Percentiles rank a stretch among this genome's conserved stretches.
Conservation (phyloP, 2,329 filamentous ascomycete species). For the Dothistroma pini region DNA sequence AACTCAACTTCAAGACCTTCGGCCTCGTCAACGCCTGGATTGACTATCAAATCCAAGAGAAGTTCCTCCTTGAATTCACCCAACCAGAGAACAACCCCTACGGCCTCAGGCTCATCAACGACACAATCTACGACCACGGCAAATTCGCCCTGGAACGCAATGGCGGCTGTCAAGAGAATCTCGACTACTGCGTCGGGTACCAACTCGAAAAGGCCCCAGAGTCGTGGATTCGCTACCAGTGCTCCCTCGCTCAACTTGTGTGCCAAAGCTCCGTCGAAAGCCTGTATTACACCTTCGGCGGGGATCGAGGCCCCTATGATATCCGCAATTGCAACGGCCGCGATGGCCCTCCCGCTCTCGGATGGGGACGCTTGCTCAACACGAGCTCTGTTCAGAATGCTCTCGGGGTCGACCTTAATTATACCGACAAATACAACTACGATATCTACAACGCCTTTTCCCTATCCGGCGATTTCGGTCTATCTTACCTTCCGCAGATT, state of each 20-base stretch:
- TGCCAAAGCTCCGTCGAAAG: slow-evolving; percentile 6
- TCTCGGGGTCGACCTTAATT: slow-evolving; percentile 58
- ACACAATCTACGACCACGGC: slow-evolving; percentile 9
- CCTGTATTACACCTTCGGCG: slow-evolving; percentile 4
- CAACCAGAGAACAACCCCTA: slow-evolving; percentile 8
- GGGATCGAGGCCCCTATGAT: slow-evolving; percentile 2
- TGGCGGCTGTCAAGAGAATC: slow-evolving; percentile 2
- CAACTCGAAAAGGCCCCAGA: not conserved
- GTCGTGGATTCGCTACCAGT: slow-evolving; percentile 2
- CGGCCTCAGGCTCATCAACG: slow-evolving; percentile 9
- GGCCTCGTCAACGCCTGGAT: slow-evolving; percentile 8
- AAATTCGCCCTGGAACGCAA: slow-evolving; percentile 2
- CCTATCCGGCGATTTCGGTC: slow-evolving; percentile 44
- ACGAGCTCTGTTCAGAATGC: slow-evolving; percentile 50
- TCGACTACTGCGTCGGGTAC: slow-evolving; percentile 1
- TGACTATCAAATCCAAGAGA: slow-evolving; percentile 5
- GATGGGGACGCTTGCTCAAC: slow-evolving; percentile 57
- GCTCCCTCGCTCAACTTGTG: slow-evolving; percentile 3
- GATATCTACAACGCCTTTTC: slow-evolving; percentile 44
- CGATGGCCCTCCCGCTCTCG: slow-evolving; percentile 55
- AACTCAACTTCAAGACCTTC: slow-evolving; percentile 9
- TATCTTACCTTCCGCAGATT: slow-evolving; percentile 47
- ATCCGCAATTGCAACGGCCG: slow-evolving; percentile 30
- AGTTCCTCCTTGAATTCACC: slow-evolving; percentile 4
- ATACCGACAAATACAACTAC: slow-evolving; percentile 43